phyloP scores from a whole-genome alignment of 208 protist species.

The Eutreptiella sp. region DNA sequence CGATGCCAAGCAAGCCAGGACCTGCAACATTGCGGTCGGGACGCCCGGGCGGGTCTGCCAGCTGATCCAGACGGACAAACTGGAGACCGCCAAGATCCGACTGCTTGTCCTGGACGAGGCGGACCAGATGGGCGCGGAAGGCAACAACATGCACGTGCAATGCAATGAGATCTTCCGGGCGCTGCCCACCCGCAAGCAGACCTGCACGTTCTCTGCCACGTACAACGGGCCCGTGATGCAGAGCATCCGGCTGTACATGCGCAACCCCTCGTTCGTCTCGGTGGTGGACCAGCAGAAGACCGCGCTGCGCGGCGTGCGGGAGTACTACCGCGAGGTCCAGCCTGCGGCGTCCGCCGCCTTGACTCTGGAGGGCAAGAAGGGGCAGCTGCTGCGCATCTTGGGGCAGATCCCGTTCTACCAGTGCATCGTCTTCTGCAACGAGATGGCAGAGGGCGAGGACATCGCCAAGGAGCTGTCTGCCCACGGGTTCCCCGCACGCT shows the following conservation, averaged over 20 bases:
- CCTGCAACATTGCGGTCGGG: slow-evolving; percentile 14
- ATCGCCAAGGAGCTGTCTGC: neutral
- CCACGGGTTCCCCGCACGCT: slow-evolving; percentile 1
- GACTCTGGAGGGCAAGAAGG: slow-evolving; percentile 2
- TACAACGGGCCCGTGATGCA: neutral
- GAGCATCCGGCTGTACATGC: slow-evolving; percentile 9
- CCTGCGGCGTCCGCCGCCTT: too few relatives aligned
- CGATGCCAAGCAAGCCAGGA: too few relatives aligned
- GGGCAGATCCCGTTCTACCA: slow-evolving; percentile 14
- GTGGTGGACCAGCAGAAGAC: neutral
- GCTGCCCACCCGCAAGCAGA: slow-evolving; percentile 13
- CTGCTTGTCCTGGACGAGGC: slow-evolving; percentile 15
- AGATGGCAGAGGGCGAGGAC: neutral
- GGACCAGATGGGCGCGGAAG: neutral
- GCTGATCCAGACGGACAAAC: neutral
- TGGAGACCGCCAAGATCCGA: slow-evolving; percentile 12
- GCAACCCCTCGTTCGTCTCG: slow-evolving; percentile 1
- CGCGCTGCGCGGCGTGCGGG: neutral
- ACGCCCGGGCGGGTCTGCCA: slow-evolving; percentile 14
- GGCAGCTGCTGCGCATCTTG: slow-evolving; percentile 4
- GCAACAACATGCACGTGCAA: slow-evolving; percentile 6
- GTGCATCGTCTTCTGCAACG: slow-evolving; percentile 19
- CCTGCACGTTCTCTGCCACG: slow-evolving; percentile 21
- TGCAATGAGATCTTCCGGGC: slow-evolving; percentile 10
- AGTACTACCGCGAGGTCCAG: slow-evolving; percentile 18